A percentile compares a stretch with the other conserved stretches of the same genome.
phyloP scores from a whole-genome alignment of 306 rosid genomes.

The Quercus robur region DNA sequence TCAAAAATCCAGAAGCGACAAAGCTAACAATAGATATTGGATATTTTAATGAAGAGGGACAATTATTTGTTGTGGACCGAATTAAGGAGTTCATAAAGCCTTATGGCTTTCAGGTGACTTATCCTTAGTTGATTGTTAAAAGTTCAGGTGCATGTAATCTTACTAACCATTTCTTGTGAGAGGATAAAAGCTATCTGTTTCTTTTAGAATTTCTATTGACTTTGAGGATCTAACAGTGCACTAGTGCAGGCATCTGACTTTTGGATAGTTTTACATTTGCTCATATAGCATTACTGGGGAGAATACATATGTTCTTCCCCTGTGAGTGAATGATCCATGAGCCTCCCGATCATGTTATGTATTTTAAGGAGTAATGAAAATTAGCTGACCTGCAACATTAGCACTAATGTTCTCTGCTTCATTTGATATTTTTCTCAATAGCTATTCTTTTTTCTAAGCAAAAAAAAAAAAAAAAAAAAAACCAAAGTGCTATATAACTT shows the following conservation, averaged over 20 bases:
- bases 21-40: slow-evolving; percentile 38
- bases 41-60: slow-evolving; percentile 40
- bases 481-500: no score
- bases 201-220: neutral
- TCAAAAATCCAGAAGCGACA: slow-evolving; percentile 43
- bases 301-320: no score
- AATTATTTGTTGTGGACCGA: slow-evolving; percentile 41
- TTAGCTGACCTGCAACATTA: no score
- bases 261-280: no score
- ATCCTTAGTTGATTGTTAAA: neutral
- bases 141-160: neutral
- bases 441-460: neutral
- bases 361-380: no score
- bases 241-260: no score
- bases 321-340: no score
- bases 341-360: no score
- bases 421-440: neutral
- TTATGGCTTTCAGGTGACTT: slow-evolving; percentile 35
- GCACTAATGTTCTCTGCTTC: no score
- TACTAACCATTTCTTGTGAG: neutral
- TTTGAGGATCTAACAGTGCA: no score
- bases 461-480: no score
- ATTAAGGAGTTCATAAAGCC: slow-evolving; percentile 51
- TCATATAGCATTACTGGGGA: no score
- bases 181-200: neutral